Base-by-base conservation (phyloP, 805 yeast species). In the Wickerhamomyces bisporus region DNA sequence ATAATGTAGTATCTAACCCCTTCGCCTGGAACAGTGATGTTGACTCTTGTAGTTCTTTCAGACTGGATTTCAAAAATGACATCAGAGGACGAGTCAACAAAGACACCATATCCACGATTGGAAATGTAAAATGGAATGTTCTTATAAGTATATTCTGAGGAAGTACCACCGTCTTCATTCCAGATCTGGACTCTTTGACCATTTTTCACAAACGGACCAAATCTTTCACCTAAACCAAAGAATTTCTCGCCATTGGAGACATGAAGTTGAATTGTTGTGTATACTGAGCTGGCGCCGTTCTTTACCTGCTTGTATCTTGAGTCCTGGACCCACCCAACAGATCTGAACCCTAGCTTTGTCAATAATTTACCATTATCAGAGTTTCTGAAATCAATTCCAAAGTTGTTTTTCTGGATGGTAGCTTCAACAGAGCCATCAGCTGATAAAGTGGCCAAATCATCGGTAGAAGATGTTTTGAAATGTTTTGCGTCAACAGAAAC, bases 151-250 rank as follows among this genome's bases (percentile, higher is more conserved):
- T 34, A 43, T 42, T 48, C 53, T 2, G 50, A 46, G 4, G 49
- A 46, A 8, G 53, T 48, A 29, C 53, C 53, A 36, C 53, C 53
- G 26, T 48, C 53, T 28, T 46, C 50, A 24, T 48, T 48, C 53
- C 53, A 48, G 40, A 41, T 44, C 38, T 48, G 49, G 5, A 48
- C 53, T 33, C 49, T 42, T 38, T 48, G 53, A 10, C 53, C 53
- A 32, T 48, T 48, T 35, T 48, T 48, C 14, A 48, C 48, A 30
- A 30, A 47, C 5, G 53, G 49, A n/a, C 53, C 53, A 17, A 48
- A 48, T 38, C 53, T 40, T 35, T 48, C 53, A 42, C 53, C 53
- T 10, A 48, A 42, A 26, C 53, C 53, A 28, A 32, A 48, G 40
- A 48, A 42, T 38, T 47, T 48, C 32, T 48, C 53, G 33, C 53